Base-by-base conservation (phyloP, 257 asterid genomes). In the Solanum piurae region DNA sequence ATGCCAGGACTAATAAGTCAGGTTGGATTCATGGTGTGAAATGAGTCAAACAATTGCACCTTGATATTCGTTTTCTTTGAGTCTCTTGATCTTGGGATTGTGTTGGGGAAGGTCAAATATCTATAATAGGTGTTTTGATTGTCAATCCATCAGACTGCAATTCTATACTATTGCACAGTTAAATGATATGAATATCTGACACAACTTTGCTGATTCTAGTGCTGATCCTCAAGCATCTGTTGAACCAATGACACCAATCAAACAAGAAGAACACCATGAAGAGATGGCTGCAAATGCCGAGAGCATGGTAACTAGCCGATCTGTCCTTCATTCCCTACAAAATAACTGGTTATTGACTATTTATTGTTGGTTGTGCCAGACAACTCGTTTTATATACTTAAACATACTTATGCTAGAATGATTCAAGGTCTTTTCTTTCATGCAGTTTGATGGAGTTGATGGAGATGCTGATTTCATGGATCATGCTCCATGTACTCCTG, bases 401-500 rank as follows among this genome's bases (percentile, higher is more conserved):
- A 25, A 27, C 66, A 9, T 66, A n/a, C 74, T 64, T 60, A 29
- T 37, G 27, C 82, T 37, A 1, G 29, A 37, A 38, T 42, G 37
- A 38, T 85, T 55, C 82, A 25, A 85, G 7, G 60, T 8, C 42
- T 27, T 36, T 4, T 12, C 76, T 62, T 49, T 55, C 44, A 71
- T 74, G 89, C 94, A 94, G 98, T 91, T 93, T 80, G 95, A 86
- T 42, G 92, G 74, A 83, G 93, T 68, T 91, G 91, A 88, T 87
- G 96, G 88, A 68, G 88, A 90, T 88, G 91, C 86, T 58, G 94
- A 93, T 88, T 87, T 89, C 64, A 91, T 96, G 95, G 98, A 95
- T 82, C 96, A 95, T 76, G 99, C 98, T 88, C 99, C 99, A 80
- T 88, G 94, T 89, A 97, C 99, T 88, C 99, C 99, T 87, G 96